Evolutionary conservation across 495 filamentous ascomycete species (phyloP), one percentile per base, ranked within the genome.

Genomic region (Xylaria venustula): DNA sequence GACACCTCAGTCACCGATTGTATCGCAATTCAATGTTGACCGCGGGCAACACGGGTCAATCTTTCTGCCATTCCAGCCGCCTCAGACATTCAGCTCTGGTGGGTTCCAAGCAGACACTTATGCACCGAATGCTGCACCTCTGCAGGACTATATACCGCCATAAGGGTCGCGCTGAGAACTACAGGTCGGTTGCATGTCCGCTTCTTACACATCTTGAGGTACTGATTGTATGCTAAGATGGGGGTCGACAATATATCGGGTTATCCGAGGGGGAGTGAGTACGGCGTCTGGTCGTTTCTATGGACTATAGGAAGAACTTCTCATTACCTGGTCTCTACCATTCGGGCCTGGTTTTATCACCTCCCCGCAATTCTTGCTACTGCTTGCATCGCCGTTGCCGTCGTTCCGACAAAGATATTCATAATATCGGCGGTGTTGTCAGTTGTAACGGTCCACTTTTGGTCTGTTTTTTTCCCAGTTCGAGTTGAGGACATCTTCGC

Each of bases 351-450:
- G 36, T 47, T 41, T n/a, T 26, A 69, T 58, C 11, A 51, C 50
- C 41, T 71, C 59, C 58, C 69, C 70, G 36, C 70, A 58, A 58
- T 53, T 60, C 55, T 65, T 63, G 61, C 68, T 70, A 50, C 67
- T 72, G 28, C 61, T 51, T 40, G 60, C 56, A 56, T 68, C 67
- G 41, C 68, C 68, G 17, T 50, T 62, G 11, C 56, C 64, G 41
- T 70, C 65, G 47, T 64, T 61, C 63, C 66, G 14, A 63, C 63
- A 37, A 71, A 71, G 41, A 66, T 46, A 23, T 67, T 56, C 54
- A 69, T 28, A 12, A 66, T 65, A 23, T 55, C 57, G 42, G 61
- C 59, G 17, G 67, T 56, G 9, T 68, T 51, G 14, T 64, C 55
- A 8, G 54, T 37, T 0, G 61, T 54, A 28, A 69, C 58, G 48